A percentile compares a stretch with the other conserved stretches of the same genome.
Evolutionary conservation across 345 rosid species (phyloP).

Genomic region (Eucalyptus erythrocorys): DNA sequence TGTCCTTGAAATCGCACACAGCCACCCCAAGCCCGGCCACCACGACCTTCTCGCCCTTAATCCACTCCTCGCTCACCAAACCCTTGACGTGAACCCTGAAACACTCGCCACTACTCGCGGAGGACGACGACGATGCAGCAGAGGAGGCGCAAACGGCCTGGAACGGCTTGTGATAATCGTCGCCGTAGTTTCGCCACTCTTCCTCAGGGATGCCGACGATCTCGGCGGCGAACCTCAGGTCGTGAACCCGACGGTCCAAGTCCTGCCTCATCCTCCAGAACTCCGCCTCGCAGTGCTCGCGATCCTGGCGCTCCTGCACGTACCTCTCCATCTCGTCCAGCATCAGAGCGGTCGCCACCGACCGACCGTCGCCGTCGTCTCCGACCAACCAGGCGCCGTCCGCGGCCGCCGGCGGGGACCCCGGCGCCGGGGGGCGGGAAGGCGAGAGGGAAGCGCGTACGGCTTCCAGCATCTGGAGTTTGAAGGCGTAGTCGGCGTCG

Average conservation of each 20-base stretch:
- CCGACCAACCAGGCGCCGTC: not conserved
- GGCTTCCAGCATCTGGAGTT: conserved; percentile 63
- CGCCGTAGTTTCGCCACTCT: conserved; percentile 14
- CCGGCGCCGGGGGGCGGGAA: not conserved
- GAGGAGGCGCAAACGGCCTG: not conserved
- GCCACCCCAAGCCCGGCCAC: conserved; percentile 21
- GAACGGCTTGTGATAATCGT: conserved; percentile 16
- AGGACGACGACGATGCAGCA: not conserved
- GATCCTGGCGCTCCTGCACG: conserved; percentile 35
- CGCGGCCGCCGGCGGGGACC: not conserved
- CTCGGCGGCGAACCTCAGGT: conserved; percentile 13
- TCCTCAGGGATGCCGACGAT: conserved; percentile 4
- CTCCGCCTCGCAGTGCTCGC: conserved; percentile 13
- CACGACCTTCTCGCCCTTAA: not conserved
- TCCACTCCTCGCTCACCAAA: conserved; percentile 14
- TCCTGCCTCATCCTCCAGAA: conserved; percentile 2
- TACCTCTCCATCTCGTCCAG: conserved; percentile 30
- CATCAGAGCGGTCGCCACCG: conserved; percentile 7
- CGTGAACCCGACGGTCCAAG: conserved; percentile 20
- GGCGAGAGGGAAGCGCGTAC: conserved; percentile 27
- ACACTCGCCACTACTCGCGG: not conserved
- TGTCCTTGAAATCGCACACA: conserved; percentile 14
- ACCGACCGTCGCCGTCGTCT: not conserved
- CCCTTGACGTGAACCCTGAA: conserved; percentile 18
- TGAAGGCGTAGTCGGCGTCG: conserved; percentile 47